phyloP scores from a whole-genome alignment of 768 basidiomycete genomes.

The Strobilomyces dryophilus region DNA sequence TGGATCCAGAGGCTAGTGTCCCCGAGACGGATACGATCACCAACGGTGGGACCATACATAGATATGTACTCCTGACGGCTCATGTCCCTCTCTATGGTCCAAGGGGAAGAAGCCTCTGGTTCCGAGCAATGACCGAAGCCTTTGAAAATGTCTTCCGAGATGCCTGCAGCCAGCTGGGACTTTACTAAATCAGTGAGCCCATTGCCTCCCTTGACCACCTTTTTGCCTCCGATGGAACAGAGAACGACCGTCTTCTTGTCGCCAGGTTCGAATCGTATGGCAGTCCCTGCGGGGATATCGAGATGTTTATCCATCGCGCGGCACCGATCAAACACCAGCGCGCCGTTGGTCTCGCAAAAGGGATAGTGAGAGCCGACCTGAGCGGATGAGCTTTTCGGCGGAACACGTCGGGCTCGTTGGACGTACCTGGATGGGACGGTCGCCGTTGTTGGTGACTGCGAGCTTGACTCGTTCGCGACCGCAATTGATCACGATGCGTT shows the following conservation, averaged over 20 bases:
- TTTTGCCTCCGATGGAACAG: conserved; percentile 69
- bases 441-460: conserved; percentile 85
- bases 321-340: conserved; percentile 76
- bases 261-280: conserved; percentile 95
- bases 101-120: conserved; percentile 53
- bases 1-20: conserved; percentile 91
- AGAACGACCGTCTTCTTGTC: conserved; percentile 82
- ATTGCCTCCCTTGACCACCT: conserved; percentile 78
- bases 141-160: conserved; percentile 21
- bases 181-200: conserved; percentile 40
- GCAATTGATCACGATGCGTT: conserved; percentile 70
- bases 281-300: conserved; percentile 92
- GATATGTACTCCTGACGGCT: conserved; percentile 74
- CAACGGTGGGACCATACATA: conserved; percentile 95
- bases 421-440: conserved; percentile 85
- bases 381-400: neutral
- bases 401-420: neutral
- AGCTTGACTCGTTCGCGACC: conserved; percentile 67
- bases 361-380: conserved; percentile 94
- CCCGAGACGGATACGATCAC: conserved; percentile 83
- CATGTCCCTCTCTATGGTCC: conserved; percentile 51
- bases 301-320: conserved; percentile 81
- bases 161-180: conserved; percentile 45
- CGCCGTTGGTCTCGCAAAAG: conserved; percentile 85
- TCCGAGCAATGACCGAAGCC: conserved; percentile 73